phyloP scores from a whole-genome alignment of 2,329 filamentous ascomycete species.

The Cladophialophora chaetospira region DNA sequence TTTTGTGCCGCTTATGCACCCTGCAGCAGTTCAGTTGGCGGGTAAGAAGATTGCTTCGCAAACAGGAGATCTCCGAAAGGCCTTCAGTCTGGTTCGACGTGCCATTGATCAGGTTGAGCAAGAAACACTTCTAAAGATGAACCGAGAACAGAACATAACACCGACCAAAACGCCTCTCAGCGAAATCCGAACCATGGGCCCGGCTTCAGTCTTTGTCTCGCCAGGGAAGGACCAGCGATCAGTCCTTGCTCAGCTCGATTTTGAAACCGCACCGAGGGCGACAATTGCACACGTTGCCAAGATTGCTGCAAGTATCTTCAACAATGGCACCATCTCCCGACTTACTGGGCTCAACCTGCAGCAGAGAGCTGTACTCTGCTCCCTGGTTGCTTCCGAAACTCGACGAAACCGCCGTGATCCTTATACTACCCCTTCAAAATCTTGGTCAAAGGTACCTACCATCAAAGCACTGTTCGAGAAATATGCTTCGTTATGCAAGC shows the following conservation, averaged over 20 bases:
- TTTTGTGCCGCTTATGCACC: slow-evolving; percentile 85
- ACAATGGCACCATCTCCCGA: slow-evolving; percentile 81
- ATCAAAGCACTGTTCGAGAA: slow-evolving; percentile 82
- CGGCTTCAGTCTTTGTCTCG: slow-evolving; percentile 46
- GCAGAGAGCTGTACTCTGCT: slow-evolving; percentile 91
- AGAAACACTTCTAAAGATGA: slow-evolving; percentile 72
- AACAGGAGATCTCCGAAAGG: slow-evolving; percentile 90
- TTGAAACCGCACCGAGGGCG: slow-evolving; percentile 81
- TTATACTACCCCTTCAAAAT: slow-evolving; percentile 62
- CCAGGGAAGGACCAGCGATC: slow-evolving; percentile 44
- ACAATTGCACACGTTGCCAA: slow-evolving; percentile 89
- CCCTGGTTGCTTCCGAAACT: slow-evolving; percentile 83
- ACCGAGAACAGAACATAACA: slow-evolving; percentile 56
- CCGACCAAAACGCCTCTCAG: slow-evolving; percentile 76
- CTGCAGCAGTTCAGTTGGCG: slow-evolving; percentile 89
- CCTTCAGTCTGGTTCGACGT: slow-evolving; percentile 88
- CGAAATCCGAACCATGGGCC: slow-evolving; percentile 69
- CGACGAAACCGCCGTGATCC: slow-evolving; percentile 45
- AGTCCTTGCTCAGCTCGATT: slow-evolving; percentile 64
- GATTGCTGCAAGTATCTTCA: slow-evolving; percentile 85
- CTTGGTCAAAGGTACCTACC: slow-evolving; percentile 65
- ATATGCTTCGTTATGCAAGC: slow-evolving; percentile 79
- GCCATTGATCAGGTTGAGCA: slow-evolving; percentile 86
- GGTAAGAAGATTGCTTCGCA: slow-evolving; percentile 93
- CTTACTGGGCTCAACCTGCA: slow-evolving; percentile 89